Percentiles rank a stretch among this genome's conserved stretches.
Conservation (phyloP, 2,329 filamentous ascomycete species). For the Lasiodiplodia gonubiensis region DNA sequence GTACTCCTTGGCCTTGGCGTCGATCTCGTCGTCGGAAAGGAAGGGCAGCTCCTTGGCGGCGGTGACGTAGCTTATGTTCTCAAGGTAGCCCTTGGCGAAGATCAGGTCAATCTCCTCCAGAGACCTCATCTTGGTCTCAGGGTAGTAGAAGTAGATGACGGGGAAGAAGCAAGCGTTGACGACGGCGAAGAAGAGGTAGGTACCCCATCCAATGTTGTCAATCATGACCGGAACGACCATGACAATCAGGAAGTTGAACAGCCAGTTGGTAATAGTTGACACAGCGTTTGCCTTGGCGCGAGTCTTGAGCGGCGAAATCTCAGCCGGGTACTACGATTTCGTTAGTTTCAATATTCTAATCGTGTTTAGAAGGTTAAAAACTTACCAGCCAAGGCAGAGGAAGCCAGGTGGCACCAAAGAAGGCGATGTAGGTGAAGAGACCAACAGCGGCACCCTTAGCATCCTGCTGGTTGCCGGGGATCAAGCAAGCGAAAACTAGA, state of each 20-base stretch:
- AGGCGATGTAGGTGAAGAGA: constrained; percentile 71
- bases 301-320: constrained; percentile 61
- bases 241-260: constrained; percentile 57
- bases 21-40: constrained; percentile 59
- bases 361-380: no score
- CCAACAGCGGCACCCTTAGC: constrained; percentile 63
- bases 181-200: constrained; percentile 57
- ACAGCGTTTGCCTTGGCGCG: constrained; percentile 62
- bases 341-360: no score
- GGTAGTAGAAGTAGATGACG: constrained; percentile 61
- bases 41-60: constrained; percentile 64
- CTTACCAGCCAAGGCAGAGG: constrained; percentile 63
- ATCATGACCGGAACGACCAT: constrained; percentile 52
- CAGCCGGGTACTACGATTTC: constrained; percentile 46
- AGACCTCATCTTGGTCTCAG: constrained; percentile 57
- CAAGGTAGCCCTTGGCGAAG: constrained; percentile 58
- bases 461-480: constrained; percentile 43
- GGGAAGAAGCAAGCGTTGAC: constrained; percentile 61
- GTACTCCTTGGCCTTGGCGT: constrained; percentile 52
- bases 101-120: constrained; percentile 62
- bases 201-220: constrained; percentile 46
- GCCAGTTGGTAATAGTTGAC: constrained; percentile 61
- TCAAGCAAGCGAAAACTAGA: constrained; percentile 49
- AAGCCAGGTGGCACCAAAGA: constrained; percentile 70
- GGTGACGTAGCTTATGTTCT: constrained; percentile 65